phyloP scores from a whole-genome alignment of 2,329 filamentous ascomycete genomes.

The Diplodia sapinea region DNA sequence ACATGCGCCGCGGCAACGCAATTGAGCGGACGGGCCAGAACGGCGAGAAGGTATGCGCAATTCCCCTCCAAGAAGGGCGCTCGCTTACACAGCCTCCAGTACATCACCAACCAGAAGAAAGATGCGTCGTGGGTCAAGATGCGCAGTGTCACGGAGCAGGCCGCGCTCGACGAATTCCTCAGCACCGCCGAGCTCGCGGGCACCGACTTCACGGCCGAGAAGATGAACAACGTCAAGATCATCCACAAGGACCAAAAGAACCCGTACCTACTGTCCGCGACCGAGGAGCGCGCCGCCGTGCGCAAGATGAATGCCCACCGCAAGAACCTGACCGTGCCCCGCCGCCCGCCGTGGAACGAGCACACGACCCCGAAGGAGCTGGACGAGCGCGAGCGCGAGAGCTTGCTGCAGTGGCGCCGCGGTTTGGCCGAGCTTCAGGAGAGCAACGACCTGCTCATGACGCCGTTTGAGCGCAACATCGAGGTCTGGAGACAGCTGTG shows the following conservation, averaged over 20 bases:
- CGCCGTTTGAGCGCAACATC: slow-evolving; percentile 94
- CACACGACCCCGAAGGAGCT: slow-evolving; percentile 83
- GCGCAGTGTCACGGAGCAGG: slow-evolving; percentile 97
- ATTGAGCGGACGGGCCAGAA: slow-evolving; percentile 75
- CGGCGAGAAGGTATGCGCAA: slow-evolving; percentile 68
- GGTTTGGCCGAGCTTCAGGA: slow-evolving; percentile 92
- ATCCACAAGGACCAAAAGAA: slow-evolving; percentile 97
- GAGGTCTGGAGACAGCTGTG: slow-evolving; percentile 98
- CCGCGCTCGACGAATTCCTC: slow-evolving; percentile 93
- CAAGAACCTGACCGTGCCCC: slow-evolving; percentile 81
- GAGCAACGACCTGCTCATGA: slow-evolving; percentile 93
- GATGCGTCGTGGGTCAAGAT: slow-evolving; percentile 99
- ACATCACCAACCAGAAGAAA: slow-evolving; percentile 87
- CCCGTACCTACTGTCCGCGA: slow-evolving; percentile 84
- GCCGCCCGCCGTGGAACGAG: slow-evolving; percentile 87
- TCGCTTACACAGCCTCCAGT: slow-evolving; percentile 57
- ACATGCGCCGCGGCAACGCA: slow-evolving; percentile 77
- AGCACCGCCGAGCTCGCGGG: slow-evolving; percentile 95
- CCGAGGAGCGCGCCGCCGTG: slow-evolving; percentile 78
- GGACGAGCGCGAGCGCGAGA: slow-evolving; percentile 77
- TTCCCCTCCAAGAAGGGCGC: not conserved
- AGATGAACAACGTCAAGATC: slow-evolving; percentile 98
- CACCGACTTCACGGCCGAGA: slow-evolving; percentile 98
- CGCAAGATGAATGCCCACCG: slow-evolving; percentile 85
- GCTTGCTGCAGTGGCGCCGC: slow-evolving; percentile 84